A percentile compares a stretch with the other conserved stretches of the same genome.
Conservation (phyloP, 2,329 filamentous ascomycete species). For the Ilyonectria sp. region DNA sequence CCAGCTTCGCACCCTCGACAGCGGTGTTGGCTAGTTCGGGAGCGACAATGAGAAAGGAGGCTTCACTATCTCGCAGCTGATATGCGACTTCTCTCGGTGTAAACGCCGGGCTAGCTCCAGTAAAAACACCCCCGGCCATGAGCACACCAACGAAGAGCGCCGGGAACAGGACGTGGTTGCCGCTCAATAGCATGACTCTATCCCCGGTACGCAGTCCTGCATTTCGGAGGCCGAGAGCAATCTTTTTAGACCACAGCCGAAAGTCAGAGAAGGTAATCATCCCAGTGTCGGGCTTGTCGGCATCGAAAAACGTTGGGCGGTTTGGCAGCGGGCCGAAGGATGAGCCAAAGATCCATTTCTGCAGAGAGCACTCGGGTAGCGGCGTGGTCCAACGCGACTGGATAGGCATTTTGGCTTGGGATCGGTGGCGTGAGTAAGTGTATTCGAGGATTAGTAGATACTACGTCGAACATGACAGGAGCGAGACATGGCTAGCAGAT, state of each 20-base stretch:
- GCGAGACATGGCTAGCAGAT: background rate
- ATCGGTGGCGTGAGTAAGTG: background rate
- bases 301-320: conserved; percentile 71
- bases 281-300: conserved; percentile 76
- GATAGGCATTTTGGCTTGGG: background rate
- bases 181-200: conserved; percentile 80
- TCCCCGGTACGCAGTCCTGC: conserved; percentile 77
- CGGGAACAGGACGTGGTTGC: conserved; percentile 83
- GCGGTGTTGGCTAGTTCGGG: conserved; percentile 74
- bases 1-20: conserved; percentile 73
- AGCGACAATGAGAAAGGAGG: conserved; percentile 75
- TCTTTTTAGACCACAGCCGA: conserved; percentile 78
- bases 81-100: conserved; percentile 81
- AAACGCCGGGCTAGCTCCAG: conserved; percentile 79
- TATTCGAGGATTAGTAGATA: background rate
- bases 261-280: conserved; percentile 75
- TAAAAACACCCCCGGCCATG: conserved; percentile 85
- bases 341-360: conserved; percentile 69
- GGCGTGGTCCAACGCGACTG: background rate
- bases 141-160: conserved; percentile 79
- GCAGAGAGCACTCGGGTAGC: conserved; percentile 56
- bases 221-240: conserved; percentile 77
- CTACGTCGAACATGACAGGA: too few species aligned
- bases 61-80: conserved; percentile 80
- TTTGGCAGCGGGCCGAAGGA: conserved; percentile 58